Base-by-base conservation (phyloP, 768 basidiomycete genomes). In the Lentinula edodes region DNA sequence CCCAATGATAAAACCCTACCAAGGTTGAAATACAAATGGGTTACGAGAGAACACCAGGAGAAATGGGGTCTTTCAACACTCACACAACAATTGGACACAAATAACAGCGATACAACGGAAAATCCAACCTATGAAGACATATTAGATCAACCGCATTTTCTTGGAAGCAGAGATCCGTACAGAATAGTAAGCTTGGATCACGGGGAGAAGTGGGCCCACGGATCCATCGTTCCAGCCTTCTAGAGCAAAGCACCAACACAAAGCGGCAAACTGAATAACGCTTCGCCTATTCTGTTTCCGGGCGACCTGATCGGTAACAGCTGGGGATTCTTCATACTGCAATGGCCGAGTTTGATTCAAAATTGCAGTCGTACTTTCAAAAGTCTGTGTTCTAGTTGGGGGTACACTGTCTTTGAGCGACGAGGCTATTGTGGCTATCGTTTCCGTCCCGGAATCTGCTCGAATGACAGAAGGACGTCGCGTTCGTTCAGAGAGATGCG, bases 161-260 rank as follows among this genome's bases (percentile, higher is more conserved):
- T 35, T 20, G 0, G 5, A 6, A 2, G 20, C 34, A 32, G 9
- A 10, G 32, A 46, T 1, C 7, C 48, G 6, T 50, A 60, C 58
- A 51, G 12, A 12, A 38, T 60, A 60, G 34, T 34, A 10, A 9
- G 9, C 13, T 39, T 60, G 58, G 15, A 60, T 60, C 10, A 84
- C 78, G 1, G 89, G 91, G 3, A 93, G 72, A 18, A 94, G 72
- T 1, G 91, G 90, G 1, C 91, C 91, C 15, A 83, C 82, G 0
- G 85, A 80, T 9, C 85, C 87, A 70, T 91, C 91, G 66, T 88
- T 90, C 89, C 90, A 93, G n/a, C 91, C 91, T 16, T 78, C 79
- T 2, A 90, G 72, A 62, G 87, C 85, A 48, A 88, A 57, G 12
- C 76, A 73, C 73, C 76, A 83, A 64, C 85, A 88, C 38, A 86